Evolutionary conservation across 2,329 filamentous ascomycete genomes (phyloP), one percentile per base, ranked within the genome.

Genomic region (Hypoxylon sp.): DNA sequence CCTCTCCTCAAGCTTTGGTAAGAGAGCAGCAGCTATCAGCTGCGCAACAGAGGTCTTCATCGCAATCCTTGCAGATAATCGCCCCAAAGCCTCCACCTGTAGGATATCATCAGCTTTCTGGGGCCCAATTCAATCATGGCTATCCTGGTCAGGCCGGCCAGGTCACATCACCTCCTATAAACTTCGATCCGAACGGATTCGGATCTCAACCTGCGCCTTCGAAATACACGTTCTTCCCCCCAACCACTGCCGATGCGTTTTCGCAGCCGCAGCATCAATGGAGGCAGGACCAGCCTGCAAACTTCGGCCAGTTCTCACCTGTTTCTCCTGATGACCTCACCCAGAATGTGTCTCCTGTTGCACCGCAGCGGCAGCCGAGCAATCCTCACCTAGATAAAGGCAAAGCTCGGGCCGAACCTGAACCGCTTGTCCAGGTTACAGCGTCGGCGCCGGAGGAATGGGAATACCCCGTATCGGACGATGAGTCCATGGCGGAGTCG

Each of bases 401-500:
- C n/a, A 69, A 70, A 61, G 60, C 51, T 19, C 57, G 61, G 14
- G 72, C 55, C n/a, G 70, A 71, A 46, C 60, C 34, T 57, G 70
- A 61, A 37, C 30, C 50, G 6, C 57, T n/a, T 52, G 52, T 52
- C 14, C 58, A 45, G 14, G 25, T 16, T 16, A 21, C 32, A 29
- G 52, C 55, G 46, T 62, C 54, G 11, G 54, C 62, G 12, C 37
- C 63, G 12, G 71, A 77, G 14, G 73, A 77, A 21, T 77, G 76
- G 51, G 81, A 82, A 61, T 82, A 84, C 57, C 83, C 85, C 69
- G 81, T 85, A 52, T 82, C 82, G 58, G 86, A 87, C 39, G 88
- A 91, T 59, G 88, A 82, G n/a, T 88, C 85, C 21, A 86, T 89
- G 80, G 82, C 80, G 8, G 67, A 70, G 48, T 70, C 64, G 9